Evolutionary conservation across 176 grass and related monocot species (phyloP), one percentile per base, ranked within the genome.

Genomic region (Triticum monococcum): DNA sequence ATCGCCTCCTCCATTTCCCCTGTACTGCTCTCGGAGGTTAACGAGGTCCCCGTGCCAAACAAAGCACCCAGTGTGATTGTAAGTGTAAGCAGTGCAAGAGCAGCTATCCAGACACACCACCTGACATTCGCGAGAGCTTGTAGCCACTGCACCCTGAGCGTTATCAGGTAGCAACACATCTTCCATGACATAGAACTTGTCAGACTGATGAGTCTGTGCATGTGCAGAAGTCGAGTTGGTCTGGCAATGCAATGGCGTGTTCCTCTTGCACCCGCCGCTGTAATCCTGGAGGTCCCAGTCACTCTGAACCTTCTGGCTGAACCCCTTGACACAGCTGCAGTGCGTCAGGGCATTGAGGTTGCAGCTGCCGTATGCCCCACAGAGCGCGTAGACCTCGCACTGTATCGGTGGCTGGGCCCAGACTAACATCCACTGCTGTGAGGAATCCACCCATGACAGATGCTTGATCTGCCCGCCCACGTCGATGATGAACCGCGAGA

Each of bases 281-380:
- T 73, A 87, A 81, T 92, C 90, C 28, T 50, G 61, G 63, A 94
- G 86, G 14, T 88, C 52, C 81, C 79, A 94, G 12, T 94, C 79
- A 14, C 63, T 84, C 67, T 80, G 59, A 72, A 76, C 57, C 67
- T 86, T 92, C 37, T 65, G 50, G 4, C 40, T 79, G 80, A 97
- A 97, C 16, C 95, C 95, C 50, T 60, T 80, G 62, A 92, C 3
- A 24, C 95, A 97, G 48, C 10, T 35, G 33, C 33, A 5, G 80
- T 32, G 91, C 0, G 88, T 88, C 5, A 85, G 4, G 3, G 3
- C 20, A 17, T 64, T 73, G 56, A 66, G 35, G 46, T 70, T 92
- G 81, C 95, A 97, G 72, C 86, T 91, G 11, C 92, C 92, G 43
- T 91, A 97, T 3, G 86, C 48, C 2, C 95, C 92, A 9, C 95